Percentiles rank a stretch among this genome's conserved stretches.
phyloP scores from a whole-genome alignment of 179 eudicot species.

The Corrigiola litoralis region DNA sequence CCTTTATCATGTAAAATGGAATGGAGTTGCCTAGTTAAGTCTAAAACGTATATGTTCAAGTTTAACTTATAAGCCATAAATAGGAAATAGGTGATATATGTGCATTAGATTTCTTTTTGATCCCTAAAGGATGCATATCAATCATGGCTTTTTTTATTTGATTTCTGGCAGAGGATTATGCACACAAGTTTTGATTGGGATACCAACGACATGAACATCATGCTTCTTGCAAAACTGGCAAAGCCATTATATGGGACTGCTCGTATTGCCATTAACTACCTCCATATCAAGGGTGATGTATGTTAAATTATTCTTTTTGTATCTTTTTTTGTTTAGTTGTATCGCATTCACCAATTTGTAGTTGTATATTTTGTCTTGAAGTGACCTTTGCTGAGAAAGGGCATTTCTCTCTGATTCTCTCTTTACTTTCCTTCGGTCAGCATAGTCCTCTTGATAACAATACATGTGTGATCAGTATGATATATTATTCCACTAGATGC shows the following conservation, averaged over 20 bases:
- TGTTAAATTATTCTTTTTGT: conserved; percentile 24
- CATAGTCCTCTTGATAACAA: neutral
- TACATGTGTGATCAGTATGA: neutral
- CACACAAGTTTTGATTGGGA: conserved; percentile 91
- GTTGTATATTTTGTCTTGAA: neutral
- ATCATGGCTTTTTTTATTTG: neutral
- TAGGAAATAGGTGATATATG: neutral
- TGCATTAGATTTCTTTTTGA: neutral
- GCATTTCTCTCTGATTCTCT: neutral
- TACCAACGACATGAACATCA: conserved; percentile 67
- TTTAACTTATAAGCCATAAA: too few relatives aligned
- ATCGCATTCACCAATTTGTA: neutral
- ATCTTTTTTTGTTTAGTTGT: neutral
- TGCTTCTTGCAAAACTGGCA: conserved; percentile 86
- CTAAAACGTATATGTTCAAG: too few relatives aligned
- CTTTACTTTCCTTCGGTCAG: neutral
- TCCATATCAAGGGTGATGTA: conserved; percentile 97
- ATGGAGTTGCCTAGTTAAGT: too few relatives aligned
- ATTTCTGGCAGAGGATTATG: conserved; percentile 57
- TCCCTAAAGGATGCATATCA: neutral
- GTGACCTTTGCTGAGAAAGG: neutral
- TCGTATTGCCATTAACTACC: conserved; percentile 72
- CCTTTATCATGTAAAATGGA: too few relatives aligned
- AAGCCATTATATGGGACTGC: conserved; percentile 92
- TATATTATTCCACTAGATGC: neutral